Percentiles rank a stretch among this genome's conserved stretches.
Conservation (phyloP, 495 filamentous ascomycete genomes). For the Cercophora scortea region DNA sequence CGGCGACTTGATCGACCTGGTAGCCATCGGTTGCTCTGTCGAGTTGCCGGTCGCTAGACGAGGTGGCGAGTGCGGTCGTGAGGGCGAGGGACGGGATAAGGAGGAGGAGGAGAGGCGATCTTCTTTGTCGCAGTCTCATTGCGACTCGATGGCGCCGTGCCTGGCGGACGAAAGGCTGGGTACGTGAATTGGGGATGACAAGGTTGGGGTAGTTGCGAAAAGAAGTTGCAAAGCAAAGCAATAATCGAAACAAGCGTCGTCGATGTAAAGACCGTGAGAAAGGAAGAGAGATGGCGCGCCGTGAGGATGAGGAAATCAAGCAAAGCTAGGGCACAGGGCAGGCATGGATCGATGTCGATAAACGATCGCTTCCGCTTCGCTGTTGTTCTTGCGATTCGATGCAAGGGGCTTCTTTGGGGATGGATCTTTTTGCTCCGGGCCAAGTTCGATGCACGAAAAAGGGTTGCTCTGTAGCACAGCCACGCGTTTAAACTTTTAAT, state of each 20-base stretch:
- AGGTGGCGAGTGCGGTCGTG: slow-evolving; percentile 22
- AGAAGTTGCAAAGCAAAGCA: not conserved
- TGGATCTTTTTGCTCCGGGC: not conserved
- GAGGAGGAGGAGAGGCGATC: slow-evolving; percentile 34
- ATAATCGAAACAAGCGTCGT: not conserved
- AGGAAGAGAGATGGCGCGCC: not conserved
- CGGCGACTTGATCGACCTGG: slow-evolving; percentile 1
- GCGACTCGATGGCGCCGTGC: not conserved
- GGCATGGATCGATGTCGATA: not conserved
- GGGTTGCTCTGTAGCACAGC: slow-evolving; percentile 13
- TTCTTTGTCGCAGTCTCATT: slow-evolving; percentile 34
- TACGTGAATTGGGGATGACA: too few species aligned
- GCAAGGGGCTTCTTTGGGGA: not conserved
- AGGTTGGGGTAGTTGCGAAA: not conserved
- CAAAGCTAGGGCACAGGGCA: not conserved
- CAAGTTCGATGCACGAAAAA: slow-evolving; percentile 17
- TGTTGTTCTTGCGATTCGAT: not conserved
- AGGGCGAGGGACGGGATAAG: slow-evolving; percentile 36
- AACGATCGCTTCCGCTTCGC: not conserved
- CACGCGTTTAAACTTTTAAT: slow-evolving; percentile 2
- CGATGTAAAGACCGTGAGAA: not conserved
- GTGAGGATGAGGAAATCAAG: not conserved
- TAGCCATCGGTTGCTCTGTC: slow-evolving; percentile 3
- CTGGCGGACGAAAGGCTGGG: too few species aligned
- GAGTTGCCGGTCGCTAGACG: slow-evolving; percentile 10